Conservation (phyloP, 129 eudicot species). For the Cynara cardunculus region DNA sequence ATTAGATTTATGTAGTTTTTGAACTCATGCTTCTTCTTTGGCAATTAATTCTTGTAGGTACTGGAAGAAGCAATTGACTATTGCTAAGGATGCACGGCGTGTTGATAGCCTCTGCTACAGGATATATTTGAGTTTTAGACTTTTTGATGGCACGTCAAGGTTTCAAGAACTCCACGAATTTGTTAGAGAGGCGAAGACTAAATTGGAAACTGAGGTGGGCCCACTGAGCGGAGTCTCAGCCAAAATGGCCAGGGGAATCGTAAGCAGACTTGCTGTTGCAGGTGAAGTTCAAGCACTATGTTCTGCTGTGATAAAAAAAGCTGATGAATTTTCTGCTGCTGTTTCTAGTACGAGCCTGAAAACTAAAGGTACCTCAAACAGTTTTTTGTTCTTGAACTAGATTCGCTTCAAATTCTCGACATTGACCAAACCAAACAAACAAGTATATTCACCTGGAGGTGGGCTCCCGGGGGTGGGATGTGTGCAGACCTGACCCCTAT, state of each 20-base stretch:
- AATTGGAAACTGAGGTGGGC: constrained; percentile 86
- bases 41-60: constrained; percentile 36
- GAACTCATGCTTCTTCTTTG: constrained; percentile 9
- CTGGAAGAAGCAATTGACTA: constrained; percentile 83
- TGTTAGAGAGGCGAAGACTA: constrained; percentile 61
- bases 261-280: constrained; percentile 83
- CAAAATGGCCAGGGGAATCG: constrained; percentile 85
- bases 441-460: not conserved
- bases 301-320: constrained; percentile 70
- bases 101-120: constrained; percentile 83
- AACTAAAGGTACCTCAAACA: constrained; percentile 42
- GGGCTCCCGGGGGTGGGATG: not conserved
- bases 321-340: constrained; percentile 65
- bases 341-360: constrained; percentile 28
- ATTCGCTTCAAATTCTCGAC: not conserved
- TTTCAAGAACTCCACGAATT: constrained; percentile 71
- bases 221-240: constrained; percentile 71
- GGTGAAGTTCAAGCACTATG: constrained; percentile 79
- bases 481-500: not conserved
- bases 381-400: not conserved
- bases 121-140: constrained; percentile 70
- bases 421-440: not conserved
- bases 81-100: constrained; percentile 89
- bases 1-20: constrained; percentile 3
- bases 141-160: constrained; percentile 78